Base-by-base conservation (phyloP, 306 rosid species). In the Gleditsia sinensis region DNA sequence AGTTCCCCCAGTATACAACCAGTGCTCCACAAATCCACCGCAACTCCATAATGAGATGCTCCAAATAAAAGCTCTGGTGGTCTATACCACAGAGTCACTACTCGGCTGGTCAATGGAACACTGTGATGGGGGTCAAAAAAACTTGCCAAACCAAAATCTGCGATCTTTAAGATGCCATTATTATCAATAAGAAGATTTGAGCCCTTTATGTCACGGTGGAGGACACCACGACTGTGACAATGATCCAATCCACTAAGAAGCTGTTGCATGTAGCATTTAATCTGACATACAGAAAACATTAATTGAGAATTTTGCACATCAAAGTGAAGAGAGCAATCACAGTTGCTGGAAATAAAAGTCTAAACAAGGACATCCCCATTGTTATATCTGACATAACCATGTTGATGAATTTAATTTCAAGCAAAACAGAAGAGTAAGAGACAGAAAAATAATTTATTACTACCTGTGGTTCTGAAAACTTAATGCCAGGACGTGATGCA, bases 141-240 rank as follows among this genome's bases (percentile, higher is more conserved):
- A 68, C 85, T 91, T 51, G 98, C 98, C 85, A 94, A 79, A 63
- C 98, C 98, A 83, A 94, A 91, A 86, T 94, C 98, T 36, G 97
- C 97, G 68, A 94, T 94, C 86, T 94, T 94, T 81, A 94, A 86
- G 79, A 81, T 68, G 69, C 98, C 98, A 71, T 76, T 83, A 48
- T 89, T 80, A 78, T 91, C 91, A 45, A 94, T 67, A 30, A 94
- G 96, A 78, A 94, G 98, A 87, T 94, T 94, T 63, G 98, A 89
- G 34, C 98, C 97, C 90, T 94, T 94, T 86, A 94, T 94, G 84
- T 94, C 98, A 39, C 98, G 98, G 62, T 94, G 98, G 88, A 94
- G 83, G 69, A 94, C 83, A 72, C 98, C 98, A 13, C 70, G 90
- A 54, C 88, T 85, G 77, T 94, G 98, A 76, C 97, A 94, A 84